phyloP scores from a whole-genome alignment of 2,329 filamentous ascomycete genomes.

The Hypomyces rosellus region DNA sequence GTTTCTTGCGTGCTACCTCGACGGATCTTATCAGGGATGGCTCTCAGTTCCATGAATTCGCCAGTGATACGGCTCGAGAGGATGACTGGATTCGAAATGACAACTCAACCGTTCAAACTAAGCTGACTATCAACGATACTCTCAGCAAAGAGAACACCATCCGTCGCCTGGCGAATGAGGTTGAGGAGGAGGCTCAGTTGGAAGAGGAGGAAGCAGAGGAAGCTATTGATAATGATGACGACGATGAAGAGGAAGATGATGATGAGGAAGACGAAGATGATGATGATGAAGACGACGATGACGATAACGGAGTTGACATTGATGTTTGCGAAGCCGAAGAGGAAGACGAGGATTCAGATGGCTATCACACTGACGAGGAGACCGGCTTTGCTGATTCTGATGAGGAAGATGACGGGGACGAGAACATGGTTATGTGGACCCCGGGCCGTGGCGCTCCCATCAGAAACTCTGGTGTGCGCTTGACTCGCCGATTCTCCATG shows the following conservation, averaged over 20 bases:
- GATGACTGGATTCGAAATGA: conserved; percentile 86
- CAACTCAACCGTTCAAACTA: conserved; percentile 54
- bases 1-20: conserved; percentile 45
- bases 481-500: conserved; percentile 31
- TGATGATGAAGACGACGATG: conserved; percentile 47
- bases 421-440: conserved; percentile 53
- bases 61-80: conserved; percentile 70
- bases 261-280: conserved; percentile 48
- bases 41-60: conserved; percentile 83
- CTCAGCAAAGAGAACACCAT: conserved; percentile 86
- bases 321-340: conserved; percentile 30
- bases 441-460: conserved; percentile 35
- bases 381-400: conserved; percentile 64
- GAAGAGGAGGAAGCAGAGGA: conserved; percentile 59
- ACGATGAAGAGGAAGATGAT: conserved; percentile 27
- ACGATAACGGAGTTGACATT: conserved; percentile 29
- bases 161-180: conserved; percentile 78
- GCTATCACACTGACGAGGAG: conserved; percentile 69
- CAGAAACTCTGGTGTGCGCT: conserved; percentile 30
- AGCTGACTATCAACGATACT: conserved; percentile 84
- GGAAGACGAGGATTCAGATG: conserved; percentile 56
- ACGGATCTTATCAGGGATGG: conserved; percentile 48
- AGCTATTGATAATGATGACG: conserved; percentile 34
- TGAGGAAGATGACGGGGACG: conserved; percentile 60
- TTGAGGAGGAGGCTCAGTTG: conserved; percentile 76